These are phyloP conservation scores for Aspergillus tanneri DNA, from an alignment of 2,329 filamentous ascomycete genomes.

Conservation along the genomic window DNA sequence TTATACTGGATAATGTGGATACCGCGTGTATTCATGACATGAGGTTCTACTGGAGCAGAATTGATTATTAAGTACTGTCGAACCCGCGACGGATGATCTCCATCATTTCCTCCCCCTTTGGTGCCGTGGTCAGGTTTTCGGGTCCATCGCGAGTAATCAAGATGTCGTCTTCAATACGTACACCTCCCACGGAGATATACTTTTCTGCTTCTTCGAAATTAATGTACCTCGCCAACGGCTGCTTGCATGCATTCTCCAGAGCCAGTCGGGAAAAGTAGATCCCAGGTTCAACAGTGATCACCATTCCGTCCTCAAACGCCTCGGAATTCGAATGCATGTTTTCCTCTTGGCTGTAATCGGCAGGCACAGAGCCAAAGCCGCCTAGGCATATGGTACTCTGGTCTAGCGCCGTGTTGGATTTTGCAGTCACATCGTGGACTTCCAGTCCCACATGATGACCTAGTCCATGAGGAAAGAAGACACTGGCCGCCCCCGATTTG, in stretches of 20 bases:
- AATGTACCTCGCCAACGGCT: slow-evolving; percentile 37
- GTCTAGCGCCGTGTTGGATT: slow-evolving; percentile 33
- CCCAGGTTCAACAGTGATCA: slow-evolving; percentile 57
- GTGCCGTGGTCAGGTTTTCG: slow-evolving; percentile 70
- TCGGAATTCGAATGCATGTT: slow-evolving; percentile 12
- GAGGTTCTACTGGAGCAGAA: neutral
- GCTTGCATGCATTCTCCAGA: slow-evolving; percentile 34
- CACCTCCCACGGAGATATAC: slow-evolving; percentile 46
- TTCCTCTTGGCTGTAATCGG: neutral
- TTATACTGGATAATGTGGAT: too few species aligned
- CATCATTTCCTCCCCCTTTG: slow-evolving; percentile 61
- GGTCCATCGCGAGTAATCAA: slow-evolving; percentile 67
- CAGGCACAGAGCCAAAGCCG: neutral
- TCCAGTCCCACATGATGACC: slow-evolving; percentile 57
- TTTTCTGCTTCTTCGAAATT: slow-evolving; percentile 39
- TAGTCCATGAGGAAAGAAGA: slow-evolving; percentile 52
- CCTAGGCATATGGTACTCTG: neutral
- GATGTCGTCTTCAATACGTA: slow-evolving; percentile 58
- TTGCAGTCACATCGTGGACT: slow-evolving; percentile 45
- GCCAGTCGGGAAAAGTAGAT: slow-evolving; percentile 46
- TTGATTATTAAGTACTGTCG: slow-evolving; percentile 5
- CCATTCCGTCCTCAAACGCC: slow-evolving; percentile 52
- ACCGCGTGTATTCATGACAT: too few species aligned
- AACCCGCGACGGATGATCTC: slow-evolving; percentile 37
- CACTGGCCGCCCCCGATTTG: slow-evolving; percentile 36